Evolutionary conservation across 2,329 filamentous ascomycete genomes (phyloP).

Genomic region (Microcyclospora pomicola): DNA sequence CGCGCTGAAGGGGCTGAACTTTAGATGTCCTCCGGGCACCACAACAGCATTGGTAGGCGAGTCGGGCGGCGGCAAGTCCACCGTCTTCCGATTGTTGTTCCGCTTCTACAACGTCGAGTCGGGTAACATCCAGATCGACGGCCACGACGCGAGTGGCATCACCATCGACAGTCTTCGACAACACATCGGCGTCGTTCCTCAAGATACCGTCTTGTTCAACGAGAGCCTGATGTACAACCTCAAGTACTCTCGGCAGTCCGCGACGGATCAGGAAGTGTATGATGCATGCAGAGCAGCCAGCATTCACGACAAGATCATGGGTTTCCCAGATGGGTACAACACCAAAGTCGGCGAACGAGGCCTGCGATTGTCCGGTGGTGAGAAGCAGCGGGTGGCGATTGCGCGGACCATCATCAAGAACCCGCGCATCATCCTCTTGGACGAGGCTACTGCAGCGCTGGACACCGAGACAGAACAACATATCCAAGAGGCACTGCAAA

Average conservation of each 20-base stretch:
- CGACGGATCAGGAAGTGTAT: conserved; percentile 68
- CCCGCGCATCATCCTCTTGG: conserved; percentile 79
- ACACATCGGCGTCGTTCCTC: conserved; percentile 90
- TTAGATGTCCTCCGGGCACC: conserved; percentile 76
- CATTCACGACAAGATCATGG: conserved; percentile 83
- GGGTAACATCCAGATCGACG: conserved; percentile 74
- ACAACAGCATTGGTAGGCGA: conserved; percentile 94
- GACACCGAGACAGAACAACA: conserved; percentile 89
- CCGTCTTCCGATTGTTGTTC: conserved; percentile 87
- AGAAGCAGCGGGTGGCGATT: conserved; percentile 89
- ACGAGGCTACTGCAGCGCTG: conserved; percentile 83
- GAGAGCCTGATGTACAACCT: conserved; percentile 92
- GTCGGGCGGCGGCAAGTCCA: conserved; percentile 93
- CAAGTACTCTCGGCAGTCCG: conserved; percentile 70
- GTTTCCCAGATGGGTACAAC: conserved; percentile 74
- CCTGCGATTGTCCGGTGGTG: conserved; percentile 72
- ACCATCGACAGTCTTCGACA: conserved; percentile 87
- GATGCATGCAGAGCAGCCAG: conserved; percentile 73
- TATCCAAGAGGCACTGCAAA: conserved; percentile 75
- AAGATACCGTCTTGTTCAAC: conserved; percentile 92
- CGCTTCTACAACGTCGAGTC: conserved; percentile 81
- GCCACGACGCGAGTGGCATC: conserved; percentile 59
- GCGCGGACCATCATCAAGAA: conserved; percentile 87
- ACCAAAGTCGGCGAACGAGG: conserved; percentile 88
- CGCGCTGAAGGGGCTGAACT: conserved; percentile 69